Evolutionary conservation across 495 filamentous ascomycete species (phyloP).

Genomic region (Rostrohypoxylon terebratum): DNA sequence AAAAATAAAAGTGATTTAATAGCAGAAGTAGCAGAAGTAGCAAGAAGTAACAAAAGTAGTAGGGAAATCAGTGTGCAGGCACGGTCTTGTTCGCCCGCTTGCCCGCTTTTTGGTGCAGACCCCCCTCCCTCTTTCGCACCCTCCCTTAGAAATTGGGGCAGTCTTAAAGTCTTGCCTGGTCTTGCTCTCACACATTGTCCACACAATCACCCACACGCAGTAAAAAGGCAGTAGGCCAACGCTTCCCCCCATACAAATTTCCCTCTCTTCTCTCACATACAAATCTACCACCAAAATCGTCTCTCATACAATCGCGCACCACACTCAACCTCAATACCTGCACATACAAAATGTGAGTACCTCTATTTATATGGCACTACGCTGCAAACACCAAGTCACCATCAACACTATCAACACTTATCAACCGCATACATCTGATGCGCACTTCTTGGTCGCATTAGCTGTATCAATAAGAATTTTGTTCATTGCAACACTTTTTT

Average conservation of each 20-base stretch:
- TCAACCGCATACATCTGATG: constrained; percentile 3
- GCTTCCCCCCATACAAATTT: constrained; percentile 67
- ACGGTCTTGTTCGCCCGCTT: constrained; percentile 38
- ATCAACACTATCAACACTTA: constrained; percentile 35
- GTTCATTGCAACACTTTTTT: constrained; percentile 19
- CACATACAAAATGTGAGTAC: constrained; percentile 56
- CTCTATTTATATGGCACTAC: constrained; percentile 48
- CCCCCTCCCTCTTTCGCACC: constrained; percentile 45
- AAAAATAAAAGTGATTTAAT: neutral
- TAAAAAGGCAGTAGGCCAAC: constrained; percentile 67
- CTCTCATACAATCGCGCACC: constrained; percentile 67
- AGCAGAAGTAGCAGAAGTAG: neutral
- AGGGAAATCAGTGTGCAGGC: constrained; percentile 29
- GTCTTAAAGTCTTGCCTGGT: constrained; percentile 43
- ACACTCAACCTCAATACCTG: constrained; percentile 56
- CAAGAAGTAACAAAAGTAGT: neutral
- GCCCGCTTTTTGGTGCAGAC: constrained; percentile 47
- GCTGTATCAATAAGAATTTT: constrained; percentile 16
- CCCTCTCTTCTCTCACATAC: constrained; percentile 70
- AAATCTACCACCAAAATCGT: constrained; percentile 63
- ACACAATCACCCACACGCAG: constrained; percentile 69
- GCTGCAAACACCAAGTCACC: constrained; percentile 54
- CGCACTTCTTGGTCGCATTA: constrained; percentile 15
- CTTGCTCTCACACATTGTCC: constrained; percentile 31
- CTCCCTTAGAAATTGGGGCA: constrained; percentile 54